Conservation (phyloP, 257 asterid species). For the Petrea volubilis region DNA sequence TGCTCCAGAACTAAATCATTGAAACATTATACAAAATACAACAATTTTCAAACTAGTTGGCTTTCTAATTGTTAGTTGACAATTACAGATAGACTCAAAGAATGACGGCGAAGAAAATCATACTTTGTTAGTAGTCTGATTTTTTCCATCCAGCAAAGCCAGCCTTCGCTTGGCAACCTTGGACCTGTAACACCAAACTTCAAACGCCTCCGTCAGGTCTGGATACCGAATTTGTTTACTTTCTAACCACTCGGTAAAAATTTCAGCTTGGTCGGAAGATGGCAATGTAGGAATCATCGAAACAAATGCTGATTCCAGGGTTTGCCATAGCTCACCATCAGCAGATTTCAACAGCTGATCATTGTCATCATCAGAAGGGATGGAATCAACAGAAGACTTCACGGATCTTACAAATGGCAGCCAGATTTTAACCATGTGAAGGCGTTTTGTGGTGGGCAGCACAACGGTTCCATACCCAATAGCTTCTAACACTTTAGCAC, state of each 20-base stretch:
- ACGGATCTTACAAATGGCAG: slow-evolving; percentile 59
- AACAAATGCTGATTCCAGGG: slow-evolving; percentile 75
- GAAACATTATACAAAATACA: slow-evolving; percentile 5
- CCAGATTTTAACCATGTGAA: slow-evolving; percentile 61
- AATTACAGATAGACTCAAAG: neutral
- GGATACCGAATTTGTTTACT: slow-evolving; percentile 64
- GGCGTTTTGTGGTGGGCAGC: slow-evolving; percentile 53
- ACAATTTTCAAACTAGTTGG: slow-evolving; percentile 6
- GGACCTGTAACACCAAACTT: slow-evolving; percentile 90
- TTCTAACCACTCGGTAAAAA: slow-evolving; percentile 73
- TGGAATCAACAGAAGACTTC: slow-evolving; percentile 52
- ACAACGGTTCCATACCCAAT: slow-evolving; percentile 59
- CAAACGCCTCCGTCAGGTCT: slow-evolving; percentile 86
- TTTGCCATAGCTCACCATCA: slow-evolving; percentile 75
- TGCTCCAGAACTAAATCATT: neutral
- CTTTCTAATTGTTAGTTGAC: neutral
- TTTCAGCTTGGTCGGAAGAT: slow-evolving; percentile 68
- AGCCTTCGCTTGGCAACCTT: slow-evolving; percentile 75
- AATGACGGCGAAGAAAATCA: slow-evolving; percentile 26
- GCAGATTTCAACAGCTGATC: slow-evolving; percentile 44
- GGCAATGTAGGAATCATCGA: slow-evolving; percentile 76
- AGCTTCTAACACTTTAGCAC: slow-evolving; percentile 61
- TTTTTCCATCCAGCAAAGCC: slow-evolving; percentile 40
- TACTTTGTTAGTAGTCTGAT: slow-evolving; percentile 31
- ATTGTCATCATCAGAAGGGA: slow-evolving; percentile 42